Percentiles rank a stretch among this genome's conserved stretches.
Evolutionary conservation across 352 stramenopile species (phyloP).

Genomic region (Achlya hypogyna): DNA sequence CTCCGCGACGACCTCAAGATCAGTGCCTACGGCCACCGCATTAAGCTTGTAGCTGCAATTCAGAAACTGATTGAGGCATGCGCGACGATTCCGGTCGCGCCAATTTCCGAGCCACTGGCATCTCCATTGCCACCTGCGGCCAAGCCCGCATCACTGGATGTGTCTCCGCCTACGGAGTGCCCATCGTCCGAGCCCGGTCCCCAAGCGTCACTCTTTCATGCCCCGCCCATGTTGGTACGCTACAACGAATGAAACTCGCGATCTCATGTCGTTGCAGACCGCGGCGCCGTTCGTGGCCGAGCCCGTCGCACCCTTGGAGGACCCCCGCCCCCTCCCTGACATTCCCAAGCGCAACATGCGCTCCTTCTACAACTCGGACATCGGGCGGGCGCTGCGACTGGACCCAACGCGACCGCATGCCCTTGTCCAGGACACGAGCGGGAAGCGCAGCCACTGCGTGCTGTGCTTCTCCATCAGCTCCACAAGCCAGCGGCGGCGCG

Average conservation of each 20-base stretch:
- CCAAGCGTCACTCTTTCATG: not conserved
- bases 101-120: not conserved
- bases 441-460: conserved; percentile 1
- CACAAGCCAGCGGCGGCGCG: conserved; percentile 4
- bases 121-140: not conserved
- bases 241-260: not conserved
- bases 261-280: not conserved
- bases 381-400: conserved; percentile 6
- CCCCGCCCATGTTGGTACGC: not conserved
- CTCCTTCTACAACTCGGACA: conserved; percentile 15
- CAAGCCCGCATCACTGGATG: not conserved
- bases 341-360: conserved; percentile 5
- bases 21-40: conserved; percentile 12
- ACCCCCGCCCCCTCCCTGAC: not conserved
- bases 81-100: not conserved
- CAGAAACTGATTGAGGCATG: not conserved
- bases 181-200: not conserved
- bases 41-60: conserved; percentile 6
- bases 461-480: conserved; percentile 17
- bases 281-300: no score
- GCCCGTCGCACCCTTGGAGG: not conserved
- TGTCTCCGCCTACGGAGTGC: not conserved
- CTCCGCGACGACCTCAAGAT: conserved; percentile 17
- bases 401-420: not conserved
- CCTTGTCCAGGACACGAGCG: not conserved